Base-by-base conservation (phyloP, 352 stramenopile species). In the Peronospora farinosa region DNA sequence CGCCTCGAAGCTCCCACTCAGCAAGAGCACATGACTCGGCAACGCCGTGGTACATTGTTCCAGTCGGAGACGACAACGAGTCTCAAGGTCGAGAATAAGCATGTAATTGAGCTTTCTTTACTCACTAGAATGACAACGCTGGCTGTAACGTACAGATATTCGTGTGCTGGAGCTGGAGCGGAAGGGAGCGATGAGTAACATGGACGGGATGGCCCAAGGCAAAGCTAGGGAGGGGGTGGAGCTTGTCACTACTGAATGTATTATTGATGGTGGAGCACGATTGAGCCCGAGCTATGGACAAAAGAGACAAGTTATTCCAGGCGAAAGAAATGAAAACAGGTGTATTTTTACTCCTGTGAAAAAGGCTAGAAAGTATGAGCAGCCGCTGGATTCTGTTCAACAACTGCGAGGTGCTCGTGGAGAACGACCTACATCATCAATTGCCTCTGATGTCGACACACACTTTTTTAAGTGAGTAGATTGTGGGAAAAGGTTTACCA, bases 291-390 rank as follows among this genome's bases (percentile, higher is more conserved):
- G 13, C 0, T 32, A 10, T 17, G 40, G 15, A 40, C 15, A 53
- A 40, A 5, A 51, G 10, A 33, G 46, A 33, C 10, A 46, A 54
- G 19, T 28, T 11, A n/a, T 15, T 35, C 16, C 38, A 32, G 41
- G 53, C 19, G 32, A 15, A 39, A 56, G 37, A 40, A 56, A 27
- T 21, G 40, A 55, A 2, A 52, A 19, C 15, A 42, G 70, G 49
- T 84, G 73, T 23, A 70, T 81, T 21, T 84, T 84, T 41, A 84
- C 73, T 9, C 73, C 73, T 9, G 51, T 79, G 2, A 84, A 84
- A 42, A 57, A 72, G 41, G 36, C 51, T n/a, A 74, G 66, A 47
- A 66, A 65, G 40, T 56, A 44, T 15, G 41, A 54, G 8, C 44
- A 51, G 5, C 16, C 33, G 45, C 11, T 25, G 37, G 16, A 25